Evolutionary conservation across 164 flowering plant genomes (phyloP).

Genomic region (Santalum album): DNA sequence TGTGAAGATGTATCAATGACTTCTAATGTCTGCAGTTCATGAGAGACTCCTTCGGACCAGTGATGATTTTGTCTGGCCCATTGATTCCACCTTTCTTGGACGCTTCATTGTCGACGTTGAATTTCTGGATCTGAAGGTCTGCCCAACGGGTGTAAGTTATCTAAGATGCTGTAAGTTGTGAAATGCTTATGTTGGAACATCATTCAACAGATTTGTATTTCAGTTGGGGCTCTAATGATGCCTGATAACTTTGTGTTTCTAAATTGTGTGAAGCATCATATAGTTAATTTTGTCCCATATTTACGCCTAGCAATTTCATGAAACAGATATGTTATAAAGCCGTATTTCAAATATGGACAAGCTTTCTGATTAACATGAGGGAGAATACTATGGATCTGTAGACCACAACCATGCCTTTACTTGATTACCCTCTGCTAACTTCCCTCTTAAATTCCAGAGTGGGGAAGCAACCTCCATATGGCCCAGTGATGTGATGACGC

Average conservation of each 20-base stretch:
- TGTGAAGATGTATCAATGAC: constrained; percentile 3
- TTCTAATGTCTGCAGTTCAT: constrained; percentile 42
- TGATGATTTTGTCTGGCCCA: constrained; percentile 82
- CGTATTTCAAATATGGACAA: too few relatives aligned
- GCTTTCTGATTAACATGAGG: too few relatives aligned
- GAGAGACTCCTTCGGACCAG: constrained; percentile 65
- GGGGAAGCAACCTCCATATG: constrained; percentile 64
- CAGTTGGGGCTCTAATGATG: too few relatives aligned
- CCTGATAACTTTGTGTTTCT: too few relatives aligned
- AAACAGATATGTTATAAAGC: too few relatives aligned
- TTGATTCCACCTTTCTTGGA: constrained; percentile 62
- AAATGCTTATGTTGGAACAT: neutral
- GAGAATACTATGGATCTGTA: too few relatives aligned
- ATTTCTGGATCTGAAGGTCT: constrained; percentile 75
- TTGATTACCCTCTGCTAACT: too few relatives aligned
- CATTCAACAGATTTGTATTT: neutral
- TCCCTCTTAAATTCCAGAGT: constrained; percentile 32
- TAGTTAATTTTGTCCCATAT: too few relatives aligned
- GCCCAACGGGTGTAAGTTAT: constrained; percentile 48
- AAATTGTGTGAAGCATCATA: too few relatives aligned
- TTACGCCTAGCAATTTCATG: too few relatives aligned
- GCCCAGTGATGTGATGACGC: constrained; percentile 56
- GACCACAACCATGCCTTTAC: too few relatives aligned
- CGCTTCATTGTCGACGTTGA: constrained; percentile 84
- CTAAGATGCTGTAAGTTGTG: neutral